Conservation (phyloP, 192 early-diverging fungal genomes). For the Backusella mclennaniae region DNA sequence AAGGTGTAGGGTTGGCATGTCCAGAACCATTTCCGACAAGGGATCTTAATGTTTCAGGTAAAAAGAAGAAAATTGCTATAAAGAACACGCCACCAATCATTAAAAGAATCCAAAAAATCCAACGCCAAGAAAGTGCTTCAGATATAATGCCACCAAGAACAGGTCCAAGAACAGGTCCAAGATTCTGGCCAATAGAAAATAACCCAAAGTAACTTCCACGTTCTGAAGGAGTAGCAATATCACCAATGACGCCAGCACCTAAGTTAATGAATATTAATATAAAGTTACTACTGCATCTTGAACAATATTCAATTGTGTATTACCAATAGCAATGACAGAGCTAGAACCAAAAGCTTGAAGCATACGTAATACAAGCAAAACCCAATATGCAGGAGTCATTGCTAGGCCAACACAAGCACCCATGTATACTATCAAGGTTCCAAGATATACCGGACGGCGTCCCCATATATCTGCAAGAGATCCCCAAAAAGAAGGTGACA, state of each 20-base stretch:
- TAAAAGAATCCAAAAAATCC: conserved; percentile 43
- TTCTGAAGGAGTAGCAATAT: conserved; percentile 29
- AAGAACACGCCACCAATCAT: conserved; percentile 22
- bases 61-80: conserved; percentile 33
- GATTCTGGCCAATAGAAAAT: not conserved
- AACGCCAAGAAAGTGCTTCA: conserved; percentile 29
- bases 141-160: conserved; percentile 37
- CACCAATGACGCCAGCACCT: conserved; percentile 35
- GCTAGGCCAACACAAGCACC: conserved; percentile 37
- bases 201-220: conserved; percentile 6
- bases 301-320: not conserved
- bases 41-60: conserved; percentile 46
- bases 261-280: not conserved
- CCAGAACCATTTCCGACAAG: conserved; percentile 42
- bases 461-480: conserved; percentile 40
- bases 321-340: conserved; percentile 43
- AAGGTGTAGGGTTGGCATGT: conserved; percentile 34
- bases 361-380: conserved; percentile 36
- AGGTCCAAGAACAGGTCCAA: conserved; percentile 29
- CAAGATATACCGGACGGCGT: conserved; percentile 38
- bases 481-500: conserved; percentile 44
- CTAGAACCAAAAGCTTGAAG: conserved; percentile 44
- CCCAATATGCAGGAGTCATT: conserved; percentile 22
- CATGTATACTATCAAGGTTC: conserved; percentile 32
- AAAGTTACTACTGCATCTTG: not conserved